Conservation (phyloP, 768 basidiomycete species). For the Hericium rajendrae region DNA sequence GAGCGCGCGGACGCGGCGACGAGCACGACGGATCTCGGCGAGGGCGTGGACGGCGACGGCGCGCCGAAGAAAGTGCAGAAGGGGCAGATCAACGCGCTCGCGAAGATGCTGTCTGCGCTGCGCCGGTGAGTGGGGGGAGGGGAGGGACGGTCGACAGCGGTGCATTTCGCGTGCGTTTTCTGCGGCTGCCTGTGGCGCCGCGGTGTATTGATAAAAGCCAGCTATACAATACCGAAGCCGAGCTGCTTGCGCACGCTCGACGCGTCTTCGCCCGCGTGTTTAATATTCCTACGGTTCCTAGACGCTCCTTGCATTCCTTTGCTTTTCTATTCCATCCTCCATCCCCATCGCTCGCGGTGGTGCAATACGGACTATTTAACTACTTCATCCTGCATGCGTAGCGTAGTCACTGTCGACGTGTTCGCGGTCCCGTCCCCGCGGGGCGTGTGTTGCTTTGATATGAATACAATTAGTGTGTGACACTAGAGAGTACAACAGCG, state of each 20-base stretch:
- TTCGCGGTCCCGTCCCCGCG: not conserved
- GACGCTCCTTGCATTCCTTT: slow-evolving; percentile 2
- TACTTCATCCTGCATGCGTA: not conserved
- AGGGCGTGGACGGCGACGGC: slow-evolving; percentile 21
- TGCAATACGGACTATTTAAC: slow-evolving; percentile 3
- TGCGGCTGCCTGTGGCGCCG: slow-evolving; percentile 3
- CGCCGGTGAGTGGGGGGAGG: slow-evolving; percentile 35
- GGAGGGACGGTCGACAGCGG: not conserved
- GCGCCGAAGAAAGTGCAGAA: slow-evolving; percentile 73
- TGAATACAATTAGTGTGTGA: slow-evolving; percentile 5
- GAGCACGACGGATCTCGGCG: slow-evolving; percentile 60
- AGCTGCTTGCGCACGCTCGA: not conserved
- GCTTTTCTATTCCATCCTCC: not conserved
- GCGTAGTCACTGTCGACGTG: not conserved
- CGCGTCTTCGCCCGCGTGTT: not conserved
- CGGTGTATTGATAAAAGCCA: slow-evolving; percentile 12
- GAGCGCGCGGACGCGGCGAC: slow-evolving; percentile 55
- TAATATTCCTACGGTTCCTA: not conserved
- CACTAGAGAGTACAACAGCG: not conserved
- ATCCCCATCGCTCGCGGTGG: not conserved
- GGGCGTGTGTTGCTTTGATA: slow-evolving; percentile 6
- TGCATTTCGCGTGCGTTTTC: slow-evolving; percentile 9
- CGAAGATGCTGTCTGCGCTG: slow-evolving; percentile 84
- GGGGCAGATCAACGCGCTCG: slow-evolving; percentile 81
- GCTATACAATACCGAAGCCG: slow-evolving; percentile 12